Evolutionary conservation across 164 flowering plant genomes (phyloP).

Genomic region (Cinnamomum chago): DNA sequence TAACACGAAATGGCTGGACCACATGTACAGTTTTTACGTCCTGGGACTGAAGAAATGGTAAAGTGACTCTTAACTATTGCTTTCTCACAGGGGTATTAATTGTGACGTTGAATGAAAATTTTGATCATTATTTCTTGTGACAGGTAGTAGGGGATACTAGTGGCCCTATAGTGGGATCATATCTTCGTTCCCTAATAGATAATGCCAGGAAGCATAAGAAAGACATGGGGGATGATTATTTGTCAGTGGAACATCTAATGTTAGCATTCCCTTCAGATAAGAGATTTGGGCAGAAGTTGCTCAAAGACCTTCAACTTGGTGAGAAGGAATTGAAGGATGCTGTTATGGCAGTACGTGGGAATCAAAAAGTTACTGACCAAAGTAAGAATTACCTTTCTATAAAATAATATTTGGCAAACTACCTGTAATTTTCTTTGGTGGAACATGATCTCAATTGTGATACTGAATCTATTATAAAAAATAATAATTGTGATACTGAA

Average conservation of each 20-base stretch:
- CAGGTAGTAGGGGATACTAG: conserved; percentile 81
- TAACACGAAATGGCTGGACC: too few relatives aligned
- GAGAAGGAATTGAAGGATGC: conserved; percentile 85
- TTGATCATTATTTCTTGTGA: conserved; percentile 10
- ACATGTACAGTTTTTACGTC: too few relatives aligned
- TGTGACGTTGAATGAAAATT: too few relatives aligned
- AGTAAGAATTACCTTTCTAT: conserved; percentile 36
- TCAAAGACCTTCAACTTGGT: conserved; percentile 57
- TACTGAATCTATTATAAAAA: too few relatives aligned
- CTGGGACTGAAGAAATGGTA: too few relatives aligned
- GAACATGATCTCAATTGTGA: too few relatives aligned
- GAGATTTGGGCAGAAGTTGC: conserved; percentile 83
- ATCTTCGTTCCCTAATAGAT: conserved; percentile 53
- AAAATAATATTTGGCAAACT: too few relatives aligned
- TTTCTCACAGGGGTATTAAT: too few relatives aligned
- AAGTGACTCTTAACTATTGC: too few relatives aligned
- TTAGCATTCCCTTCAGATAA: conserved; percentile 70
- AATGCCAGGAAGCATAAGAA: conserved; percentile 65
- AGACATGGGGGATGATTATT: conserved; percentile 71
- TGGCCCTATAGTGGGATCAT: conserved; percentile 64
- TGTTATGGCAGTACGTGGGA: conserved; percentile 80
- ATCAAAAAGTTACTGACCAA: conserved; percentile 87
- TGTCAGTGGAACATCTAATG: conserved; percentile 90
- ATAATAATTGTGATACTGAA: too few relatives aligned
- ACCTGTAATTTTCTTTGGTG: too few relatives aligned